These are phyloP conservation scores for Botryotinia convoluta DNA, from an alignment of 2,329 filamentous ascomycete species.

Conservation along the genomic window DNA sequence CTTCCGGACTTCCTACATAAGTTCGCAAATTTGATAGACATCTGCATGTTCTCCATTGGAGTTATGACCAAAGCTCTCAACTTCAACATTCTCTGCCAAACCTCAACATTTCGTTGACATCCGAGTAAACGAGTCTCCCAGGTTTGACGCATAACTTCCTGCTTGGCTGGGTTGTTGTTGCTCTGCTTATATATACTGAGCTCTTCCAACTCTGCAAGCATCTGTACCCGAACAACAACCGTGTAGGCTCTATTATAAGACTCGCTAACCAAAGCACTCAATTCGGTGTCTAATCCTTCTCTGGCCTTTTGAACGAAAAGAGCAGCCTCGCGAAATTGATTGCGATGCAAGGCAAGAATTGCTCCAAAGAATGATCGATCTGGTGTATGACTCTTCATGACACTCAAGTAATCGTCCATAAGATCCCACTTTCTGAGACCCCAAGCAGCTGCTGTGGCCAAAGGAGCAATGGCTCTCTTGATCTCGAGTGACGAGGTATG, in stretches of 20 bases:
- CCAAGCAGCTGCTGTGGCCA: slow-evolving; percentile 96
- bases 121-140: slow-evolving; percentile 96
- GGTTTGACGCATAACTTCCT: slow-evolving; percentile 84
- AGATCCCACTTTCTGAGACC: slow-evolving; percentile 94
- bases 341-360: slow-evolving; percentile 89
- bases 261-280: slow-evolving; percentile 94
- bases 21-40: slow-evolving; percentile 99
- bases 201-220: slow-evolving; percentile 97
- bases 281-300: slow-evolving; percentile 90
- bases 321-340: slow-evolving; percentile 91
- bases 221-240: slow-evolving; percentile 97
- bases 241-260: slow-evolving; percentile 97
- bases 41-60: slow-evolving; percentile 91
- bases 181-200: slow-evolving; percentile 98
- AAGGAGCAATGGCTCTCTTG: slow-evolving; percentile 83
- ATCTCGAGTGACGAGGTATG: slow-evolving; percentile 83
- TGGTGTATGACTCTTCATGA: slow-evolving; percentile 90
- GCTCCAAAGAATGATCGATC: slow-evolving; percentile 98
- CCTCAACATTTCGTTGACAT: slow-evolving; percentile 94
- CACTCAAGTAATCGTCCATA: slow-evolving; percentile 95
- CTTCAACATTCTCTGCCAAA: slow-evolving; percentile 98
- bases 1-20: slow-evolving; percentile 94
- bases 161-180: slow-evolving; percentile 73
- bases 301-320: slow-evolving; percentile 86
- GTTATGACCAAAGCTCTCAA: slow-evolving; percentile 88